Conservation (phyloP, 495 filamentous ascomycete genomes). For the Talaromyces borbonicus region DNA sequence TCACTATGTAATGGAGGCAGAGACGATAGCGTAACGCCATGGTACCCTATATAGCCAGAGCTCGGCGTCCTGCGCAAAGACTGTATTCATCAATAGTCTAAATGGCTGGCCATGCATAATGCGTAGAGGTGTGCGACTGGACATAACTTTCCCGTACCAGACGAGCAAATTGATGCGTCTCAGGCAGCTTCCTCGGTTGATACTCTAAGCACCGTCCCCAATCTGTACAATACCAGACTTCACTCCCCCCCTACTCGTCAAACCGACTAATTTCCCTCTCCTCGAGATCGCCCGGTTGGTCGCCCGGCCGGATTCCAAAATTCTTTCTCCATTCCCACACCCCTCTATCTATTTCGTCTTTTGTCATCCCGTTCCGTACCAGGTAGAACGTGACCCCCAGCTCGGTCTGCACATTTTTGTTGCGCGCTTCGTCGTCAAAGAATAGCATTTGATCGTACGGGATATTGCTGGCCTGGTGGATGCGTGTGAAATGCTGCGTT, state of each 20-base stretch:
- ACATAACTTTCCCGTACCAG: no score
- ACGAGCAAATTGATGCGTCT: no score
- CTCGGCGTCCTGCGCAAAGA: no score
- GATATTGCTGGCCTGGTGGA: constrained; percentile 55
- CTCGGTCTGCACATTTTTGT: constrained; percentile 69
- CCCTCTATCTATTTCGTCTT: constrained; percentile 68
- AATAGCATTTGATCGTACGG: constrained; percentile 82
- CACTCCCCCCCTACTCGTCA: neutral
- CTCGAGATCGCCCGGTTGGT: constrained; percentile 5
- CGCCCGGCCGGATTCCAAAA: constrained; percentile 39
- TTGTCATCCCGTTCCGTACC: constrained; percentile 71
- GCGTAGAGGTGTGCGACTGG: no score
- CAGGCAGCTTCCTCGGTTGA: no score
- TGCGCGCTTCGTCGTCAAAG: constrained; percentile 88
- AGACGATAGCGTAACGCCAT: no score
- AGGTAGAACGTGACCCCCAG: constrained; percentile 76
- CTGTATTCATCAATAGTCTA: no score
- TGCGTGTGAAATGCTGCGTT: constrained; percentile 66
- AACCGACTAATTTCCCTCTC: constrained; percentile 7
- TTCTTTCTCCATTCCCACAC: constrained; percentile 73
- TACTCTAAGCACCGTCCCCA: no score
- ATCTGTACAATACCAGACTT: neutral
- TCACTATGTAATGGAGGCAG: no score
- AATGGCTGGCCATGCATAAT: no score
- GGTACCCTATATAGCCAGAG: no score